Percentiles rank a stretch among this genome's conserved stretches.
Conservation (phyloP, 805 yeast species). For the Yamadazyma philogaea region DNA sequence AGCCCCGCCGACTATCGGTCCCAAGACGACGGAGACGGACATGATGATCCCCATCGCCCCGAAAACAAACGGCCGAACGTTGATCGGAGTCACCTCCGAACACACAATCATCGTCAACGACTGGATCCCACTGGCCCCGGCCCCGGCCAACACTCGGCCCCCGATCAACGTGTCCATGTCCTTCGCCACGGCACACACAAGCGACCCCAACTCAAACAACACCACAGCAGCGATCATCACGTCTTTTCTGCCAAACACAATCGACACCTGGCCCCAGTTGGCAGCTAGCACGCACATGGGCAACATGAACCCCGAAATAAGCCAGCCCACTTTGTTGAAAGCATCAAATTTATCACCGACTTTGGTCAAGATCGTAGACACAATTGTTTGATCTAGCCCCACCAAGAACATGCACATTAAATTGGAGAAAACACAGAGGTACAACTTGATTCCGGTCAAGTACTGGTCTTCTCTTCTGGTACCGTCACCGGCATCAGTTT, state of each 20-base stretch:
- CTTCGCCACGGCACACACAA: conserved; percentile 36
- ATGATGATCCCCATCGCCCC: conserved; percentile 39
- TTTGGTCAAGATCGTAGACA: conserved; percentile 30
- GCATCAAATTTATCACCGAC: conserved; percentile 37
- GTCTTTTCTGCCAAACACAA: conserved; percentile 35
- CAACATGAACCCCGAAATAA: conserved; percentile 35
- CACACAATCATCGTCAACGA: conserved; percentile 26
- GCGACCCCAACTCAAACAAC: conserved; percentile 23
- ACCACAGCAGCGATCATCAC: conserved; percentile 16
- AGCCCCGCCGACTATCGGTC: conserved; percentile 66
- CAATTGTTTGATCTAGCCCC: conserved; percentile 41
- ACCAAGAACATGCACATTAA: conserved; percentile 31
- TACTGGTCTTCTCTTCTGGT: conserved; percentile 37
- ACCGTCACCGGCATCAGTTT: conserved; percentile 44
- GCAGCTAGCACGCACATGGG: conserved; percentile 32
- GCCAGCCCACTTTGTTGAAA: conserved; percentile 36
- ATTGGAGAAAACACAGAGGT: conserved; percentile 25
- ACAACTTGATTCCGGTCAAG: conserved; percentile 26
- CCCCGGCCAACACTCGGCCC: conserved; percentile 37
- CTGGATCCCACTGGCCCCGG: conserved; percentile 38
- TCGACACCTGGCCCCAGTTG: conserved; percentile 37
- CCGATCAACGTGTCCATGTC: conserved; percentile 40
- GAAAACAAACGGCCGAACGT: conserved; percentile 34
- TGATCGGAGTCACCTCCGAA: conserved; percentile 30
- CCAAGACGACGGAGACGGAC: conserved; percentile 49